These are phyloP conservation scores for Dichomitus squalens DNA, from an alignment of 1,284 basidiomycete genomes.

Conservation along the genomic window DNA sequence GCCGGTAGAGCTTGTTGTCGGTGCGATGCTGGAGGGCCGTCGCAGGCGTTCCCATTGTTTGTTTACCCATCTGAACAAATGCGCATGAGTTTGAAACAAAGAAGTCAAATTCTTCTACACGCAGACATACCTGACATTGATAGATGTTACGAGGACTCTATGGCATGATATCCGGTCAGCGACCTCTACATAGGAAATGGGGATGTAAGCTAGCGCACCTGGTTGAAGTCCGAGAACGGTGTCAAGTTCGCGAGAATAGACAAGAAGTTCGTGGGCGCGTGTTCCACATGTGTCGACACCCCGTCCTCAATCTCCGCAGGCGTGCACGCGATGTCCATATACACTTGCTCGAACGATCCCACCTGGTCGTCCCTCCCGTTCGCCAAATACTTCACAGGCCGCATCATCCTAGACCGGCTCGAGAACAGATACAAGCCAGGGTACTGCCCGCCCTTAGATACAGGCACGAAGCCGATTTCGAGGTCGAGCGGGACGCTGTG, in stretches of 20 bases:
- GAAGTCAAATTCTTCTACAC: background rate
- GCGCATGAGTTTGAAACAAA: background rate
- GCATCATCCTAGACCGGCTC: constrained; percentile 93
- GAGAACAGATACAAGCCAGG: constrained; percentile 96
- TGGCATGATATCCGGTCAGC: constrained; percentile 1
- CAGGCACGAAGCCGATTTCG: constrained; percentile 93
- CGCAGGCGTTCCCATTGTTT: constrained; percentile 98
- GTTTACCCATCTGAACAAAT: constrained; percentile 91
- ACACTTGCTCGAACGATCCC: constrained; percentile 98
- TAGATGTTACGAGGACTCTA: constrained; percentile 87
- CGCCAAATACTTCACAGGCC: constrained; percentile 90
- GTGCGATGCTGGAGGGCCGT: constrained; percentile 91
- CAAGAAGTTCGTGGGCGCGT: constrained; percentile 93
- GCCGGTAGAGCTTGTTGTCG: constrained; percentile 97
- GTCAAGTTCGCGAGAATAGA: constrained; percentile 85
- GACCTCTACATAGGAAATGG: background rate
- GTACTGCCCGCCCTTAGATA: constrained; percentile 93
- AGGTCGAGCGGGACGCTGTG: constrained; percentile 89
- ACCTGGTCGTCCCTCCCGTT: constrained; percentile 91
- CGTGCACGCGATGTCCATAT: constrained; percentile 97
- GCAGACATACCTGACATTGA: constrained; percentile 71
- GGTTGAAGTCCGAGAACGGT: constrained; percentile 96
- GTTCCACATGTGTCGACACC: constrained; percentile 90
- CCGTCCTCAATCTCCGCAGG: constrained; percentile 86
- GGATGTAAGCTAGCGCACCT: constrained; percentile 45